Evolutionary conservation across 805 yeast species (phyloP), one percentile per base, ranked within the genome.

Genomic region (Kodamaea restingae): DNA sequence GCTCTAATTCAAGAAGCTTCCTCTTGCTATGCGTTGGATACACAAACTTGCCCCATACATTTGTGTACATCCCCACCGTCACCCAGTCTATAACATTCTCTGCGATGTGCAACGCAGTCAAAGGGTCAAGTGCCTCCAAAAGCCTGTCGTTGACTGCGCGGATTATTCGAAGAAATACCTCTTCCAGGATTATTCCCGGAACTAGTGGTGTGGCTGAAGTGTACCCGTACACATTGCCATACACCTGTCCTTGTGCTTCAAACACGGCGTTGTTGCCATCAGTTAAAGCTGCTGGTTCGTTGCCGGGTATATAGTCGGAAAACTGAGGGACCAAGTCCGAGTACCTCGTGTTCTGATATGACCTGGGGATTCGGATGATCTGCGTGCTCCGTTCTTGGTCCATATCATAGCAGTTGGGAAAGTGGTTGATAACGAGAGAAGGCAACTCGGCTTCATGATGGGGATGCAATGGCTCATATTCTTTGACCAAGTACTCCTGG

Each of bases 341-440:
- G 7, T 50, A 54, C 5, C 24, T 39, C 14, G 44, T 31, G 1
- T 52, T 48, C 12, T 61, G 61, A 40, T 70, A 76, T 1, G 65
- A 42, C 44, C 88, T 56, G 3, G 91, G 88, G 2, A 83, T 66
- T 38, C 90, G 54, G 3, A 83, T 80, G n/a, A 84, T 67, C 42
- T 91, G 60, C 0, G 84, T 76, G 6, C 50, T n/a, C n/a, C n/a
- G 41, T 7, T 21, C 6, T 24, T 11, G 7, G 3, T 36, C 42
- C 3, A 63, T 53, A 1, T 50, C 70, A 52, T 79, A 71, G 3
- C 70, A 61, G 47, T 81, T 80, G 4, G 88, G 88, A 51, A 81
- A 84, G 56, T 83, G 90, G 22, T 81, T 81, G 7, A 80, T 56
- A 15, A 76, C 73, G 8, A 80, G 48, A 2, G 73, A 58, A 21